These are phyloP conservation scores for Solanum tacnaense DNA, from an alignment of 257 asterid species.

Conservation along the genomic window DNA sequence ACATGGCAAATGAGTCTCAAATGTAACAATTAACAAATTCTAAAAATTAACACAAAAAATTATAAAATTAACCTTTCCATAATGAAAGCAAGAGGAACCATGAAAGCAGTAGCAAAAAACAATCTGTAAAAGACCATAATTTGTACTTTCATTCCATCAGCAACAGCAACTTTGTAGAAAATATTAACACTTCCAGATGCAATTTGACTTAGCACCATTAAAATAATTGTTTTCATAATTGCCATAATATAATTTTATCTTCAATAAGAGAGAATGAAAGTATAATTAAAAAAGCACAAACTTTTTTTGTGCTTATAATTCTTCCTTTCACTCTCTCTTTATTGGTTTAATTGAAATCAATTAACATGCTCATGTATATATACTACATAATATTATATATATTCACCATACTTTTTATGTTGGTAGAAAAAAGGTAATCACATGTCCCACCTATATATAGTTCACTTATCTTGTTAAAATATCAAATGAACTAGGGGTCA, in stretches of 20 bases:
- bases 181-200: slow-evolving; percentile 12
- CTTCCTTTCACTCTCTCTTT: not conserved
- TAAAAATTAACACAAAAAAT: not conserved
- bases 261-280: not conserved
- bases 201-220: slow-evolving; percentile 12
- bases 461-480: not conserved
- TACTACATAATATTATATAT: not conserved
- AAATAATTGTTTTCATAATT: slow-evolving; percentile 5
- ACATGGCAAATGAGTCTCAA: not conserved
- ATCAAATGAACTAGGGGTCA: not conserved
- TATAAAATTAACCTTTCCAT: slow-evolving; percentile 8
- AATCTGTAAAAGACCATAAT: slow-evolving; percentile 18
- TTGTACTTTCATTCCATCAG: slow-evolving; percentile 15
- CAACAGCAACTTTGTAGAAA: slow-evolving; percentile 18
- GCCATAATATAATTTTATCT: not conserved
- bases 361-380: not conserved
- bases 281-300: not conserved
- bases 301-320: not conserved
- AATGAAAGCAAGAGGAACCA: slow-evolving; percentile 24
- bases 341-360: not conserved
- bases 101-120: slow-evolving; percentile 15
- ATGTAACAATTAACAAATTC: not conserved
- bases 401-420: not conserved
- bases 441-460: not conserved
- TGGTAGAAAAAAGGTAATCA: not conserved